These are phyloP conservation scores for Coemansia sp. DNA, from an alignment of 192 early-diverging fungal species.

Conservation along the genomic window DNA sequence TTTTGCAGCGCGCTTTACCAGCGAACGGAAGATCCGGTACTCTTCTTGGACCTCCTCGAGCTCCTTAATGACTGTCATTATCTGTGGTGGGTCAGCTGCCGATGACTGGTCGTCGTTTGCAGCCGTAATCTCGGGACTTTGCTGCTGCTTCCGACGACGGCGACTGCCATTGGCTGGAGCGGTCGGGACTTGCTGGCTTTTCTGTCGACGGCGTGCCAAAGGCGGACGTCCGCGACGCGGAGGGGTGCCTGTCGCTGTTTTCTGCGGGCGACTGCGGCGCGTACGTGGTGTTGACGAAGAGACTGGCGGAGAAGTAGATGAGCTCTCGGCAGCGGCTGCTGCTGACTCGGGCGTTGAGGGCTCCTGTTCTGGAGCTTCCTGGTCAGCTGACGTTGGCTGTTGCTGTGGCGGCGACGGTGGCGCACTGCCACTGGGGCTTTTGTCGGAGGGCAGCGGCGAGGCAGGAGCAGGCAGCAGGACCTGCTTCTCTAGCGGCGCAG, in stretches of 20 bases:
- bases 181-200: background rate
- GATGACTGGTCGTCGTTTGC: background rate
- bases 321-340: background rate
- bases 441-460: background rate
- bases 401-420: background rate
- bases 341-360: background rate
- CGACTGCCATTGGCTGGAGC: background rate
- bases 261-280: background rate
- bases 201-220: background rate
- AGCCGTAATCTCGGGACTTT: background rate
- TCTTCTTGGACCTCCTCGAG: conserved; percentile 46
- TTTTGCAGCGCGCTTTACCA: conserved; percentile 39
- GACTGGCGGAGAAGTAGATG: background rate
- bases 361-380: background rate
- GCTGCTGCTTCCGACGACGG: background rate
- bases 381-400: background rate
- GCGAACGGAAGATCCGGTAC: conserved; percentile 23
- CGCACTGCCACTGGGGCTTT: background rate
- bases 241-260: background rate
- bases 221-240: conserved; percentile 7
- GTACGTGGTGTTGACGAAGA: background rate
- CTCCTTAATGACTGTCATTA: conserved; percentile 17
- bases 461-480: background rate
- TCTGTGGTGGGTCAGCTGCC: conserved; percentile 4
- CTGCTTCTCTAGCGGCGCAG: conserved; percentile 2